Evolutionary conservation across 139 green algal genomes (phyloP).

Genomic region (Auxenochlorella pyrenoidosa): DNA sequence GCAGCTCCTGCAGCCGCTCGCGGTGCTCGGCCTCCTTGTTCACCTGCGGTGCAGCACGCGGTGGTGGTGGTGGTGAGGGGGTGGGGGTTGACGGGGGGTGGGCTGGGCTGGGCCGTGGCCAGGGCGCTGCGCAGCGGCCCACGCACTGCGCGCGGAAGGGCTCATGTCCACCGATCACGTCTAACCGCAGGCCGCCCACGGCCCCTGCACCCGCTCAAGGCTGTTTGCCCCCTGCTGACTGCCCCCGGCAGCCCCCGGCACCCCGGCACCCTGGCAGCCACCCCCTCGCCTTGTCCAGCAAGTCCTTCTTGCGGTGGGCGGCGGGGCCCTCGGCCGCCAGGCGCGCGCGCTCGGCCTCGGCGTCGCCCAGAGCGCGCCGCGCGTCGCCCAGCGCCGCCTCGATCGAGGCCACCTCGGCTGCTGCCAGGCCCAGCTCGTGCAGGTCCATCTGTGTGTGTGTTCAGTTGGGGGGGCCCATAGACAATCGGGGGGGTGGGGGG

Average conservation of each 20-base stretch:
- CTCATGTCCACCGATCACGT: too few species aligned
- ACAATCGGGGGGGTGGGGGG: too few species aligned
- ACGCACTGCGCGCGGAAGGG: too few species aligned
- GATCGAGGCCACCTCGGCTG: constrained; percentile 37
- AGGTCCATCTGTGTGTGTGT: constrained; percentile 56
- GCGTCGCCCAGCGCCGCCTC: constrained; percentile 32
- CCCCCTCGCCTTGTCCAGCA: constrained; percentile 68
- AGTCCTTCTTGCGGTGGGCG: constrained; percentile 76
- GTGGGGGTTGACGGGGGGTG: background rate
- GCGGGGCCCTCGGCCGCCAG: constrained; percentile 70
- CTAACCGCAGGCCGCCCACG: too few species aligned
- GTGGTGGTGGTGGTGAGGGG: too few species aligned
- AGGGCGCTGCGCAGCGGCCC: too few species aligned
- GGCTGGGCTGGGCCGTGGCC: too few species aligned
- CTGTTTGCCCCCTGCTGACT: too few species aligned
- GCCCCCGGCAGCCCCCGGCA: too few species aligned
- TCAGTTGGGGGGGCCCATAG: too few species aligned
- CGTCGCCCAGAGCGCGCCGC: constrained; percentile 39
- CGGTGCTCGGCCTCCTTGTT: constrained; percentile 86
- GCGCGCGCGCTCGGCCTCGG: constrained; percentile 65
- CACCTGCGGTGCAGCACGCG: background rate
- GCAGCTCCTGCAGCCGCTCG: constrained; percentile 70
- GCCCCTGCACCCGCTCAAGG: too few species aligned
- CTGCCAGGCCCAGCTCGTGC: constrained; percentile 60
- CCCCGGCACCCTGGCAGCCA: background rate